Base-by-base conservation (phyloP, 2,329 filamentous ascomycete species). In the Paecilomyces dactylethromorphus region DNA sequence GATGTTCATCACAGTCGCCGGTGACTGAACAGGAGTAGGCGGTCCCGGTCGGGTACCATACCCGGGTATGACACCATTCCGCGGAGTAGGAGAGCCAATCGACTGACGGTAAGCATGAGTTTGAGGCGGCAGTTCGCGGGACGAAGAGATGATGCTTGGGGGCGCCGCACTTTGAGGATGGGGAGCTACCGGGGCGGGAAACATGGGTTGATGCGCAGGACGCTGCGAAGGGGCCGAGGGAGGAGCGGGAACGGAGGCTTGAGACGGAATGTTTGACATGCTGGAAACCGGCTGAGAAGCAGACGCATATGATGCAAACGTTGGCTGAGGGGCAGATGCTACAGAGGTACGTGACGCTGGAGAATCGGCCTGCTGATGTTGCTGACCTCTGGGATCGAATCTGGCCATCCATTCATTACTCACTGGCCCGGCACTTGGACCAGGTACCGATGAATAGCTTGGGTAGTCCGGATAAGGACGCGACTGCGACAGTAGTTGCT, bases 321-420 rank as follows among this genome's bases (percentile, higher is more conserved):
- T 57, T n/a, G 68, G 60, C 54, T 70, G 71, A 15, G 71, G 55
- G 13, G 64, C 63, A 15, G 69, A 39, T 5, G 65, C 58, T 29
- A 63, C 58, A 3, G 66, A n/a, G n/a, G n/a, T n/a, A n/a, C n/a
- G n/a, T n/a, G n/a, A n/a, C n/a, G n/a, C n/a, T n/a, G n/a, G n/a
- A n/a, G n/a, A n/a, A n/a, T n/a, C n/a, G n/a, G n/a, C n/a, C 50
- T 58, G 55, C 45, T 63, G 61, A 52, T 67, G 64, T 21, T 65
- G 62, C 55, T 75, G 74, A 24, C 69, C 70, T 56, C 75, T 64
- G 24, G 75, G 75, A 59, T 77, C 75, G 58, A 77, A 76, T 49
- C 74, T 69, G 52, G 74, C 72, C 68, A 76, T 74, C 75, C 75
- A 77, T 58, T 77, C 75, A 57, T 71, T 72, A 56, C 65, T 73